Evolutionary conservation across 345 rosid species (phyloP).

Genomic region (Moricandia moricandioides): DNA sequence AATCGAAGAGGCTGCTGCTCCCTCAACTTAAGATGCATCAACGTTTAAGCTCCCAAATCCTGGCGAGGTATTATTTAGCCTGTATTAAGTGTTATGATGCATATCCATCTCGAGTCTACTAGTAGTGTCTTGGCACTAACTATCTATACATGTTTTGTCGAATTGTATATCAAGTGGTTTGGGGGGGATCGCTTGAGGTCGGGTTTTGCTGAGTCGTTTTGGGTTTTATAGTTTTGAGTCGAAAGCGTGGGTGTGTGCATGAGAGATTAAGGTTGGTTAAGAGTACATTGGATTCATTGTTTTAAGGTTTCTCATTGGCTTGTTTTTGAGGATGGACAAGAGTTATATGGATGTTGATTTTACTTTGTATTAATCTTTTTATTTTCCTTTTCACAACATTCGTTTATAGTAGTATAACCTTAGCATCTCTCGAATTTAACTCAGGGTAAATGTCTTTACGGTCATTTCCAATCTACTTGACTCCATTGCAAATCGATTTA

Average conservation of each 20-base stretch:
- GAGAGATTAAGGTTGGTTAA: slow-evolving; percentile 12
- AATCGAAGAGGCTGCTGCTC: slow-evolving; percentile 40
- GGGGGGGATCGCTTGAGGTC: slow-evolving; percentile 31
- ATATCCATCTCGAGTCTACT: slow-evolving; percentile 21
- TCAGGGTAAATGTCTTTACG: not conserved
- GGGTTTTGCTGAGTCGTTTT: slow-evolving; percentile 26
- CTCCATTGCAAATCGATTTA: not conserved
- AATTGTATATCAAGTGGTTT: slow-evolving; percentile 23
- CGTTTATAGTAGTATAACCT: not conserved
- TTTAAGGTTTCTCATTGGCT: slow-evolving; percentile 7
- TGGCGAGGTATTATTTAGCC: not conserved
- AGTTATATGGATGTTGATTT: not conserved
- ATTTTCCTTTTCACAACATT: not conserved
- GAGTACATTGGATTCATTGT: slow-evolving; percentile 27
- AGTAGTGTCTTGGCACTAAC: slow-evolving; percentile 21
- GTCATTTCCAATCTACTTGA: not conserved
- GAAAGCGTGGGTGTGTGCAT: slow-evolving; percentile 2
- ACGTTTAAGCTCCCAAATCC: not conserved
- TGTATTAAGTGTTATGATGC: slow-evolving; percentile 21
- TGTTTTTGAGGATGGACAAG: slow-evolving; percentile 25
- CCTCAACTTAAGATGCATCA: slow-evolving; percentile 8
- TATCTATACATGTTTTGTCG: slow-evolving; percentile 24
- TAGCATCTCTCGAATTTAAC: not conserved
- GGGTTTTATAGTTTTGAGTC: slow-evolving; percentile 31
- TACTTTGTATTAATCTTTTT: not conserved